Base-by-base conservation (phyloP, 2,329 filamentous ascomycete species). In the Chlorencoelia australis region DNA sequence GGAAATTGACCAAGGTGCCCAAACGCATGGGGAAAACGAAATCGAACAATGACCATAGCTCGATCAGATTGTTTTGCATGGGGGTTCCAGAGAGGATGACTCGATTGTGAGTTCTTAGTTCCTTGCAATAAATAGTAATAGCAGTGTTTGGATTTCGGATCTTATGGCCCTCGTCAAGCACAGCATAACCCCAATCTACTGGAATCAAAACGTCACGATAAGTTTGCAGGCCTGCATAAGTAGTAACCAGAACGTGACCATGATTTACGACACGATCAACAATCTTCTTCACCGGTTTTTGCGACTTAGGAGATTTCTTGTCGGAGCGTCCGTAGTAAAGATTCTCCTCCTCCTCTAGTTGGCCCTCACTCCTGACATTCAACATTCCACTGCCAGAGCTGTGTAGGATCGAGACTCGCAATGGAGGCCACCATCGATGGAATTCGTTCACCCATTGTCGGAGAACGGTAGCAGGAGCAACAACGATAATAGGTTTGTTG, bases 371-470 rank as follows among this genome's bases (percentile, higher is more conserved):
- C 21, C 66, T 68, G 16, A 93, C 67, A 46, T 94, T 87, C 35
- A 95, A 65, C 89, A 98, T 96, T 13, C 91, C 93, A 57, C 87
- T 96, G 3, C 91, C 91, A 4, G 91, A 95, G 1, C 86, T 86
- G 56, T 98, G 91, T 32, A 98, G 59, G 43, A 98, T 96, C 0
- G 88, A 94, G 4, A 98, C 91, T 27, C 93, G 75, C 20, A 98
- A 67, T n/a, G 91, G 81, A n/a, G 91, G 91, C 93, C 93, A 98
- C 93, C 93, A 98, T 9, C 81, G 78, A 60, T 98, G 93, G 50
- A 98, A 96, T 55, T 98, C 91, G 46, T 93, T 94, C 9, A 95
- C 91, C 91, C 91, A 98, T 57, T 98, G 91, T 43, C 86, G 82
- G 64, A 98, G 79, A 16, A 98, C 82, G 0, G 91, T 98, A 3